Conservation (phyloP, 805 yeast genomes). For the Saccharomycopsis olivae region DNA sequence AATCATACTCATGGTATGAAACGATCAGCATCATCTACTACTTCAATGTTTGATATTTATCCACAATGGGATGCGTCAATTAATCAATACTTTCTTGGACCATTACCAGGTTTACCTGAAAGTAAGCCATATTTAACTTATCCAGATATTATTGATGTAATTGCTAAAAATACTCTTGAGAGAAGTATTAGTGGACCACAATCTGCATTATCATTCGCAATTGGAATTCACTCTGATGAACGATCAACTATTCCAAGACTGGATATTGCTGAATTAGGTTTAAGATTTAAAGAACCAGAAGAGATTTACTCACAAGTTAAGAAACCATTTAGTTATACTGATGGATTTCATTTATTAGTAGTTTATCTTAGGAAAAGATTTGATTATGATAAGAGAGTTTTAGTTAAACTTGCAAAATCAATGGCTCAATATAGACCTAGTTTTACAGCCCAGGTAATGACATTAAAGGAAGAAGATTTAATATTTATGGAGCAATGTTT, state of each 20-base stretch:
- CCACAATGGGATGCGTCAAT: conserved; percentile 47
- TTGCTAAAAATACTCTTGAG: conserved; percentile 1
- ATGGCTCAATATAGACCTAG: conserved; percentile 90
- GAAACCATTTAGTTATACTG: conserved; percentile 78
- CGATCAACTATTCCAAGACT: neutral
- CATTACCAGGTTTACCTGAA: conserved; percentile 26
- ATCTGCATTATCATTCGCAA: conserved; percentile 22
- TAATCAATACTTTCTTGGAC: conserved; percentile 61
- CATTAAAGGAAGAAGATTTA: conserved; percentile 81
- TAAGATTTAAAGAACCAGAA: conserved; percentile 51
- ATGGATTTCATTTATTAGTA: conserved; percentile 78
- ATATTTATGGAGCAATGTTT: conserved; percentile 95
- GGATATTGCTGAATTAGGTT: conserved; percentile 25
- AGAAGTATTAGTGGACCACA: neutral
- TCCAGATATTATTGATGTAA: conserved; percentile 42
- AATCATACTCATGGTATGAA: neutral
- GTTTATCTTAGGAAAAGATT: conserved; percentile 66
- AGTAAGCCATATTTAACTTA: conserved; percentile 33
- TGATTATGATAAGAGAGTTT: conserved; percentile 38
- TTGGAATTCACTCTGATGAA: conserved; percentile 22
- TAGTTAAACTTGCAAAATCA: conserved; percentile 74
- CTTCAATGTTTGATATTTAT: conserved; percentile 15
- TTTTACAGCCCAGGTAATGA: conserved; percentile 84
- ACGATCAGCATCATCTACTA: conserved; percentile 2
- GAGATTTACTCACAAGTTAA: conserved; percentile 70